These are phyloP conservation scores for Claviceps sp. DNA, from an alignment of 2,329 filamentous ascomycete species.

Conservation along the genomic window DNA sequence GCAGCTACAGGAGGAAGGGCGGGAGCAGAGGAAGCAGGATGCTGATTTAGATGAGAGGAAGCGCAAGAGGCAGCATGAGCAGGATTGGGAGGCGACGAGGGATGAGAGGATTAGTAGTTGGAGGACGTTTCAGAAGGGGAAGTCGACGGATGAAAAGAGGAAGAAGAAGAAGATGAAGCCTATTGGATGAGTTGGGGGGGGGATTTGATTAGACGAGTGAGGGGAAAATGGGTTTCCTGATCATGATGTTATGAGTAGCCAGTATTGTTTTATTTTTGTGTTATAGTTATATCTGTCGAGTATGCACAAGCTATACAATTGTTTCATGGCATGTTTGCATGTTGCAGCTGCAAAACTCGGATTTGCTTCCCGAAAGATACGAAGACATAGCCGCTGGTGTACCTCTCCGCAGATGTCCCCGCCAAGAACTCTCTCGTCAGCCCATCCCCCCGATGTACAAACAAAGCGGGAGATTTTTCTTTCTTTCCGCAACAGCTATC, in stretches of 20 bases:
- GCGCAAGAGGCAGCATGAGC: conserved; percentile 80
- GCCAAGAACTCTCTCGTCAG: too few relatives aligned
- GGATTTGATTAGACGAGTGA: not conserved
- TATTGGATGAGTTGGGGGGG: conserved; percentile 30
- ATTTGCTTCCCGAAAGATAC: too few relatives aligned
- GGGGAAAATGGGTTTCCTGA: not conserved
- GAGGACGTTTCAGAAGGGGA: conserved; percentile 78
- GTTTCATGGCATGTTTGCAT: not conserved
- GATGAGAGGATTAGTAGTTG: conserved; percentile 89
- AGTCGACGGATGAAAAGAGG: conserved; percentile 36
- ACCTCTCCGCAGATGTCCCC: too few relatives aligned
- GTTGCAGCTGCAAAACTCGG: not conserved
- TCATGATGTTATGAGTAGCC: conserved; percentile 2
- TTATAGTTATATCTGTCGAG: not conserved
- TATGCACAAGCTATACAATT: conserved; percentile 5
- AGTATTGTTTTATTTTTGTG: not conserved
- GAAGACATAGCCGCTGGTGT: too few relatives aligned
- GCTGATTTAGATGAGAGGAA: conserved; percentile 71
- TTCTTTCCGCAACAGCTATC: too few relatives aligned
- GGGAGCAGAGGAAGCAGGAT: conserved; percentile 74
- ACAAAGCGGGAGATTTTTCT: too few relatives aligned
- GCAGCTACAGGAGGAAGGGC: conserved; percentile 90
- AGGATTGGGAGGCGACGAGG: conserved; percentile 87
- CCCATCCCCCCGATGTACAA: too few relatives aligned
- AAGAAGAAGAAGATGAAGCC: conserved; percentile 61